These are phyloP conservation scores for Wallacemonas rigidus DNA, from an alignment of 208 protist genomes.

Conservation along the genomic window DNA sequence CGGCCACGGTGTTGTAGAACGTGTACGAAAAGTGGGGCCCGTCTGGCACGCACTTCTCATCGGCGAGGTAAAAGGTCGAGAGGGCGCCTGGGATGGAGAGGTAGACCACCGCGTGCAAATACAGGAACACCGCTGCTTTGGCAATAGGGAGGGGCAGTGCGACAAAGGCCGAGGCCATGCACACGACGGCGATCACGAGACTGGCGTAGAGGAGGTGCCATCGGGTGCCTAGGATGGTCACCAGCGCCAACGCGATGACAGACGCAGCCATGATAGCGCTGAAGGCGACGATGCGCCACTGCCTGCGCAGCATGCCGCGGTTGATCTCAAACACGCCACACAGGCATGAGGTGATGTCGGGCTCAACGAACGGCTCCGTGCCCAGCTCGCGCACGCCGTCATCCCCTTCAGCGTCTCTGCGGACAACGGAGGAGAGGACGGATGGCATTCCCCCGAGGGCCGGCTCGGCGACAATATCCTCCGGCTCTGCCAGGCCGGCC, in stretches of 20 bases:
- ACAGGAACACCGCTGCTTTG: conserved; percentile 44
- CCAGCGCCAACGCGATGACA: conserved; percentile 30
- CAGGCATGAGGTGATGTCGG: conserved; percentile 20
- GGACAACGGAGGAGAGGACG: not conserved
- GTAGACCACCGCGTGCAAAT: conserved; percentile 38
- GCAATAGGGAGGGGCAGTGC: conserved; percentile 40
- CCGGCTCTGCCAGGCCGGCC: conserved; percentile 5
- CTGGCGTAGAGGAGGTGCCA: conserved; percentile 25
- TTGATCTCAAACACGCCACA: conserved; percentile 46
- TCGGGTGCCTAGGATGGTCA: conserved; percentile 26
- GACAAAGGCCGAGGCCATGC: conserved; percentile 28
- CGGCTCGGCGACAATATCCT: conserved; percentile 24
- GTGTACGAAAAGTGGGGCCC: conserved; percentile 50
- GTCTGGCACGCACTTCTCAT: conserved; percentile 23
- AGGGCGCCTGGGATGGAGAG: conserved; percentile 43
- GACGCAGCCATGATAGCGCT: conserved; percentile 31
- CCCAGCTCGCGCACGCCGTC: not conserved
- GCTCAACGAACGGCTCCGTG: conserved; percentile 15
- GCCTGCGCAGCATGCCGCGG: conserved; percentile 28
- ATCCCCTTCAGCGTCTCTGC: not conserved
- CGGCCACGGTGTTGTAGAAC: conserved; percentile 44
- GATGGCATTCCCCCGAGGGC: conserved; percentile 5
- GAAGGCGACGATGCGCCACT: conserved; percentile 34
- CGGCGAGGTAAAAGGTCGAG: conserved; percentile 40
- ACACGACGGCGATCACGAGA: conserved; percentile 23